Evolutionary conservation across 2,329 filamentous ascomycete genomes (phyloP).

Genomic region (Venturiaceae sp.): DNA sequence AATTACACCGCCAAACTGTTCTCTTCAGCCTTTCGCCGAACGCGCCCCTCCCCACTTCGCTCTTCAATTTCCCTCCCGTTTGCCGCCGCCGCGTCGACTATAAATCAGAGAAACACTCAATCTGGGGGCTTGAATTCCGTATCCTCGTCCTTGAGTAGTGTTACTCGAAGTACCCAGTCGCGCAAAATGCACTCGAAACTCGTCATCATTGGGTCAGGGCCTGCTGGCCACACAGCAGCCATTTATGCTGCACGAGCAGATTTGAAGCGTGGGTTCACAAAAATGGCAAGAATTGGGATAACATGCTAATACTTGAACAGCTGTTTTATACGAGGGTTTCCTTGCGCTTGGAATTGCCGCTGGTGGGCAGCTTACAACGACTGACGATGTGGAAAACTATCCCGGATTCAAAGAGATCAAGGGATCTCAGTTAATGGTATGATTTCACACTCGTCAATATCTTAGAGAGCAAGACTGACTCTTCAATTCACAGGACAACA

Average conservation of each 20-base stretch:
- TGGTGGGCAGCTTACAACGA: constrained; percentile 94
- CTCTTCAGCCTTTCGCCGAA: constrained; percentile 64
- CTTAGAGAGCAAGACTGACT: not conserved
- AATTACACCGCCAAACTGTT: constrained; percentile 77
- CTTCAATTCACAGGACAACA: constrained; percentile 58
- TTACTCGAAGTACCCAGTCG: constrained; percentile 17
- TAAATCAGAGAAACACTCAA: constrained; percentile 48
- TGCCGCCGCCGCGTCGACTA: constrained; percentile 59
- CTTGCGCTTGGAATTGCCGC: constrained; percentile 94
- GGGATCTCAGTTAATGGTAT: constrained; percentile 75
- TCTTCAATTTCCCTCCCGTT: constrained; percentile 65
- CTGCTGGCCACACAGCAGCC: constrained; percentile 93
- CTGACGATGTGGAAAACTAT: constrained; percentile 97
- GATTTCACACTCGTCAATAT: constrained; percentile 14
- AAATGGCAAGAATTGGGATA: not conserved
- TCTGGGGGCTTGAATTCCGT: constrained; percentile 30
- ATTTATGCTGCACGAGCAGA: constrained; percentile 94
- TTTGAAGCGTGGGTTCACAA: constrained; percentile 58
- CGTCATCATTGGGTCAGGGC: constrained; percentile 81
- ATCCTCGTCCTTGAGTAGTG: constrained; percentile 19
- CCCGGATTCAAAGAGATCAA: constrained; percentile 90
- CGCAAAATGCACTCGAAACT: constrained; percentile 85
- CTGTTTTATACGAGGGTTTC: constrained; percentile 95
- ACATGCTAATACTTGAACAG: constrained; percentile 26
- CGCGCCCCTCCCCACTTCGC: constrained; percentile 50